These are phyloP conservation scores for Amanita muscaria DNA, from an alignment of 768 basidiomycete genomes.

Conservation along the genomic window DNA sequence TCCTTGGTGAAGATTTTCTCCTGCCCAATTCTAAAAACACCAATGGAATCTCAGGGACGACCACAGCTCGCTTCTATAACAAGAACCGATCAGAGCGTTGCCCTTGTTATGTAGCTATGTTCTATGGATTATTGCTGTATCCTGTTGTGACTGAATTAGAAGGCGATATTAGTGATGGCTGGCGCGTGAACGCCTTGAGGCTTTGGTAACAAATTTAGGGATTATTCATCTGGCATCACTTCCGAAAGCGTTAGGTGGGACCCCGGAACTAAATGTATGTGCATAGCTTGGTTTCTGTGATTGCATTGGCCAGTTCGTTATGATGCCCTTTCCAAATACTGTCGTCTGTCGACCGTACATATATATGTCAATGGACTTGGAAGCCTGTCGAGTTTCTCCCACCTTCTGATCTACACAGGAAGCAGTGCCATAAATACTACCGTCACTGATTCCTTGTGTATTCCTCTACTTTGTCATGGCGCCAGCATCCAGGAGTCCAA, in stretches of 20 bases:
- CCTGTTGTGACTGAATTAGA: no score
- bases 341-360: constrained; percentile 22
- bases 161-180: not conserved
- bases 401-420: constrained; percentile 10
- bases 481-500: constrained; percentile 22
- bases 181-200: not conserved
- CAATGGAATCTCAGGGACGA: no score
- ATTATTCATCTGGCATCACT: not conserved
- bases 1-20: no score
- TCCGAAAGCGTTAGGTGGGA: constrained; percentile 10
- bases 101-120: no score
- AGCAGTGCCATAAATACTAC: no score
- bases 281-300: not conserved
- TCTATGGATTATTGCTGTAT: no score
- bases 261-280: constrained; percentile 9
- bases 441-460: no score
- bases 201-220: not conserved
- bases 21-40: no score
- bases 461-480: no score
- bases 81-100: no score
- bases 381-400: constrained; percentile 13
- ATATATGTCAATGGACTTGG: constrained; percentile 24
- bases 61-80: no score
- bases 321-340: constrained; percentile 11
- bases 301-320: constrained; percentile 5